These are phyloP conservation scores for Candida ortonii DNA, from an alignment of 805 yeast genomes.

Conservation along the genomic window DNA sequence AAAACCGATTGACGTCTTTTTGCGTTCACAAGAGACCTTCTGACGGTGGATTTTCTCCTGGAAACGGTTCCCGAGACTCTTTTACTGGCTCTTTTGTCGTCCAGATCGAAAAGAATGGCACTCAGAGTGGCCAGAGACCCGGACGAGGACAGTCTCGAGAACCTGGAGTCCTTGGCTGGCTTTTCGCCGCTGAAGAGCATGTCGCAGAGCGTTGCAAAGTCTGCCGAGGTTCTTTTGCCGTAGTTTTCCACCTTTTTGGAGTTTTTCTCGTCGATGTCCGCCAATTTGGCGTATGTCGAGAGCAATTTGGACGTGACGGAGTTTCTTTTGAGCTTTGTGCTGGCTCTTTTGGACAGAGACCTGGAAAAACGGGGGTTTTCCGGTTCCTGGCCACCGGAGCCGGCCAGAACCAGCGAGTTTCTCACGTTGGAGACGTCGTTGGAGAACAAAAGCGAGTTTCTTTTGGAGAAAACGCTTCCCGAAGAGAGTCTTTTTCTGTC, in stretches of 20 bases:
- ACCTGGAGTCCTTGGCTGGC: slow-evolving; percentile 11
- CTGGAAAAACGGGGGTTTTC: no score
- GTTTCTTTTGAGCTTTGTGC: slow-evolving; percentile 49
- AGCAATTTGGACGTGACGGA: slow-evolving; percentile 70
- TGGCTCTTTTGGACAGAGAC: slow-evolving; percentile 19
- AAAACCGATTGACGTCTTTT: slow-evolving; percentile 22
- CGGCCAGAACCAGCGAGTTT: slow-evolving; percentile 21
- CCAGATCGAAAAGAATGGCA: slow-evolving; percentile 38
- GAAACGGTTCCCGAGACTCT: slow-evolving; percentile 13
- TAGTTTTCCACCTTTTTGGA: slow-evolving; percentile 71
- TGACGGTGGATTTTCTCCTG: slow-evolving; percentile 7
- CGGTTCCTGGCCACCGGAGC: slow-evolving; percentile 9
- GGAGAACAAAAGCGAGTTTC: slow-evolving; percentile 36
- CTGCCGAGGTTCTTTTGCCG: slow-evolving; percentile 72
- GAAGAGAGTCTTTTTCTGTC: slow-evolving; percentile 11
- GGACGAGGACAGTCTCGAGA: slow-evolving; percentile 25
- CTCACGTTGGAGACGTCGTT: slow-evolving; percentile 20
- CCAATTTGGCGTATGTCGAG: slow-evolving; percentile 69
- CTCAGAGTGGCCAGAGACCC: slow-evolving; percentile 53
- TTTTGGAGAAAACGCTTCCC: slow-evolving; percentile 20
- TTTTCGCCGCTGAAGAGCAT: slow-evolving; percentile 71
- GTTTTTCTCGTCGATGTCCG: slow-evolving; percentile 51
- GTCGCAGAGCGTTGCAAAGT: slow-evolving; percentile 76
- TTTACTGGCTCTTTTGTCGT: slow-evolving; percentile 11
- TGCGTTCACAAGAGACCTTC: slow-evolving; percentile 21